These are phyloP conservation scores for Medakamo hakoo DNA, from an alignment of 139 green algal species.

Conservation along the genomic window DNA sequence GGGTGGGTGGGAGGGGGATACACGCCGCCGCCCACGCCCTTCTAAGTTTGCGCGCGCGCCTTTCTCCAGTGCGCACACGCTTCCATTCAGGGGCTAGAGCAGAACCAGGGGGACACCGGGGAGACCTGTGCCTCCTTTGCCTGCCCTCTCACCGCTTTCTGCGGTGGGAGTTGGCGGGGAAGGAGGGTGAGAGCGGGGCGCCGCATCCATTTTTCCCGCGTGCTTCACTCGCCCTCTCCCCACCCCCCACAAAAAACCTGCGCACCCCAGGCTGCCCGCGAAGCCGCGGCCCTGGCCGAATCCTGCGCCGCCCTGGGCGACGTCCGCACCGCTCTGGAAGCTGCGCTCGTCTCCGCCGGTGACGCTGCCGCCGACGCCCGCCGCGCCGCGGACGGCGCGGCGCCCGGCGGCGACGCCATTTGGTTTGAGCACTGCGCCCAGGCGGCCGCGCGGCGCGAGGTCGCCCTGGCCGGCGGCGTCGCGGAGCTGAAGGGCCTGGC, in stretches of 20 bases:
- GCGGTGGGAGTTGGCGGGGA: too few relatives aligned
- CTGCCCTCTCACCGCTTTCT: too few relatives aligned
- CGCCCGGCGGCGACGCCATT: not conserved
- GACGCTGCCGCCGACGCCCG: not conserved
- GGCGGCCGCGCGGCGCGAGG: too few relatives aligned
- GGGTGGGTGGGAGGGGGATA: not conserved
- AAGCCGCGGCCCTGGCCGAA: not conserved
- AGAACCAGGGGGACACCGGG: too few relatives aligned
- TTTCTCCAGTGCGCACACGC: not conserved
- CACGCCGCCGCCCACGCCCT: not conserved
- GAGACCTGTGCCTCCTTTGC: too few relatives aligned
- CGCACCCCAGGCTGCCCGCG: not conserved
- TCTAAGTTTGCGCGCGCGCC: not conserved
- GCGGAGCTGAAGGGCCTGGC: not conserved
- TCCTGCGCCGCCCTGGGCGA: too few relatives aligned
- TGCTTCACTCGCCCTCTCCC: not conserved
- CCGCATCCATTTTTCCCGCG: too few relatives aligned
- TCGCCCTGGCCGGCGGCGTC: not conserved
- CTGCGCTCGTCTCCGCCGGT: not conserved
- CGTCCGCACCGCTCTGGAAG: not conserved
- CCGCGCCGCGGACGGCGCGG: not conserved
- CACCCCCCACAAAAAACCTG: too few relatives aligned
- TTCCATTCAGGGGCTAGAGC: slow-evolving; percentile 1
- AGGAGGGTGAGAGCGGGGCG: too few relatives aligned
- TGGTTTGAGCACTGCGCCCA: not conserved